These are phyloP conservation scores for Golubevia sp. DNA, from an alignment of 1,284 basidiomycete genomes.

Conservation along the genomic window DNA sequence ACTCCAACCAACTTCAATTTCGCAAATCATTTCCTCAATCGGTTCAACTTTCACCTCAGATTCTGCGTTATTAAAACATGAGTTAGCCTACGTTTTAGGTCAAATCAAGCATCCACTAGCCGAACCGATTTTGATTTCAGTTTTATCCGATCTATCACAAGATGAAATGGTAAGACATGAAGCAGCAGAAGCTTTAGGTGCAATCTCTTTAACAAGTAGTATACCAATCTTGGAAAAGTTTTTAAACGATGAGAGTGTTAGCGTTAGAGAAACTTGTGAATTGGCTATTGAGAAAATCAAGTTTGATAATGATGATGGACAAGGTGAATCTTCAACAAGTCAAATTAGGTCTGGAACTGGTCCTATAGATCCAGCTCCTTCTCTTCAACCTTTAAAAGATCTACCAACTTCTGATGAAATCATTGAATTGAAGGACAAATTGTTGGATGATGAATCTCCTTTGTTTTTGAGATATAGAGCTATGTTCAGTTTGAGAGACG, in stretches of 20 bases:
- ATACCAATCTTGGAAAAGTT: conserved; percentile 43
- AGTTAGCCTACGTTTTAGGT: conserved; percentile 56
- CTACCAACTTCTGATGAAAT: too few species aligned
- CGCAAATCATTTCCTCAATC: conserved; percentile 39
- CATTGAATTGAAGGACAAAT: too few species aligned
- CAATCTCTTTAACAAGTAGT: conserved; percentile 37
- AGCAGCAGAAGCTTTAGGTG: conserved; percentile 57
- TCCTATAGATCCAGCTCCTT: too few species aligned
- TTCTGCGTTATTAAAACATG: conserved; percentile 59
- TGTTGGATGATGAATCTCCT: too few species aligned
- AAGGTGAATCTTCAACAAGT: too few species aligned
- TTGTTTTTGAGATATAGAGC: too few species aligned
- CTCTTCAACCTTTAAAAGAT: too few species aligned
- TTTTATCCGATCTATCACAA: conserved; percentile 33
- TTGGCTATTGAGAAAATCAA: conserved; percentile 56
- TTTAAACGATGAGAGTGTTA: conserved; percentile 37
- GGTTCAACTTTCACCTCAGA: conserved; percentile 43
- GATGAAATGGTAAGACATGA: conserved; percentile 59
- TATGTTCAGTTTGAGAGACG: too few species aligned
- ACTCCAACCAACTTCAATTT: conserved; percentile 18
- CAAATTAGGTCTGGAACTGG: too few species aligned
- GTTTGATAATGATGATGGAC: conserved; percentile 34
- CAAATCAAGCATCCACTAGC: conserved; percentile 45
- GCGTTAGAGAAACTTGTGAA: conserved; percentile 56
- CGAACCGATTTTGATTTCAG: conserved; percentile 28